phyloP scores from a whole-genome alignment of 2,329 filamentous ascomycete species.

The Canariomyces notabilis region DNA sequence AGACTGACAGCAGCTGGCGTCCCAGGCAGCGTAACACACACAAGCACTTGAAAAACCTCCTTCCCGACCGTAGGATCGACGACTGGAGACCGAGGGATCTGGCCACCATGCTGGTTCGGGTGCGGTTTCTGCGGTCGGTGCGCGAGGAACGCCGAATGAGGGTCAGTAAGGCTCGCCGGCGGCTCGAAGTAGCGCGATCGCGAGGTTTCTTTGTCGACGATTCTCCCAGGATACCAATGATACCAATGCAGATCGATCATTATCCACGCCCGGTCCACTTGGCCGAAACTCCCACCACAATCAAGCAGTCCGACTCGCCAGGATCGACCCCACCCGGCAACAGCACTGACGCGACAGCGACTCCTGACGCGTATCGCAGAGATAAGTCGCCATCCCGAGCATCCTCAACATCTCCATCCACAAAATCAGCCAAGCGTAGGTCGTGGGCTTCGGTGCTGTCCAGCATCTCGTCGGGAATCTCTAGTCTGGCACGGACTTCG shows the following conservation, averaged over 20 bases:
- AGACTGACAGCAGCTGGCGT: slow-evolving; percentile 10
- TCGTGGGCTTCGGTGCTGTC: slow-evolving; percentile 27
- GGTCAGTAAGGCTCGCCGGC: slow-evolving; percentile 15
- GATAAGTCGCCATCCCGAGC: slow-evolving; percentile 23
- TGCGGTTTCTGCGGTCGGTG: slow-evolving; percentile 25
- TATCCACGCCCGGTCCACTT: slow-evolving; percentile 2
- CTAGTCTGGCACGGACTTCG: slow-evolving; percentile 24
- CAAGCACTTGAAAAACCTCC: slow-evolving; percentile 25
- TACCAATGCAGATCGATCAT: slow-evolving; percentile 11
- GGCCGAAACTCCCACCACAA: slow-evolving; percentile 9
- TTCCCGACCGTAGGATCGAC: slow-evolving; percentile 27
- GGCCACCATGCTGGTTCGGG: slow-evolving; percentile 23
- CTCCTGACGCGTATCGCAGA: slow-evolving; percentile 16
- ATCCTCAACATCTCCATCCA: slow-evolving; percentile 19
- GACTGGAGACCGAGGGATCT: slow-evolving; percentile 26
- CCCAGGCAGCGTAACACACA: slow-evolving; percentile 27
- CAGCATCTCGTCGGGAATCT: slow-evolving; percentile 26
- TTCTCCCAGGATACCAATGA: background rate
- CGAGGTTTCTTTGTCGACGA: slow-evolving; percentile 2
- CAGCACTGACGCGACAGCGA: slow-evolving; percentile 14
- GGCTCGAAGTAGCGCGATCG: slow-evolving; percentile 12
- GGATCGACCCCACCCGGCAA: slow-evolving; percentile 19
- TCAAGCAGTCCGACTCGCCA: slow-evolving; percentile 20
- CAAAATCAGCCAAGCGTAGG: slow-evolving; percentile 24
- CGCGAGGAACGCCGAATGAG: slow-evolving; percentile 23